Evolutionary conservation across 192 early-diverging fungal species (phyloP), one percentile per base, ranked within the genome.

Genomic region (Coemansia sp.): DNA sequence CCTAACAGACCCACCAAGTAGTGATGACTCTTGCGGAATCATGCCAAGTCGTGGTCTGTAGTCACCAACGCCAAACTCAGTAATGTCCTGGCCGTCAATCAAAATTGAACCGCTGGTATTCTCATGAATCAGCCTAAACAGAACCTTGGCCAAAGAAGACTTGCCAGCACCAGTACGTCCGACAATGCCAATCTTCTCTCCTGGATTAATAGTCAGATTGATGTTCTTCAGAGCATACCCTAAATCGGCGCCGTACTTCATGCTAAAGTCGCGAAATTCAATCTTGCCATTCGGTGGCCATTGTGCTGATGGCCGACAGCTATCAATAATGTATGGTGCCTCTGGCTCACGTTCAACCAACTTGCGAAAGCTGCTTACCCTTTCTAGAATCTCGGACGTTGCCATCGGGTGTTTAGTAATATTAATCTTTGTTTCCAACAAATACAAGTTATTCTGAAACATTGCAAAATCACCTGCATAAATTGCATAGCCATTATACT

Each of bases 21-120:
- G 52, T 2, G 84, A 77, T 4, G 89, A 86, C 37, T 91, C 89
- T 68, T 88, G 87, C 6, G 88, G 86, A 56, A 89, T 87, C 47
- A 67, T 67, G 25, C 71, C 69, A 1, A 77, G 42, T 16, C 59
- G 55, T 38, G 75, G 42, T 14, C 95, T 83, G 34, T 95, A 70
- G 18, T 71, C 69, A 3, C 83, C 79, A 18, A 94, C 80, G 3
- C 88, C 90, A 41, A 95, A 79, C 26, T 84, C 85, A 36, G 77
- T 80, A 23, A 91, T 85, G 62, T 94, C 90, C n/a, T 93, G 50
- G 12, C 87, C 88, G 67, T 97, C 94, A 53, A 97, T 91, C 33
- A 83, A 61, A 50, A 95, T 92, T 2, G 76, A 69, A 3, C 79
- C 79, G 2, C 33, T 53, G 0, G 76, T 63, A 1, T 84, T 86